Percentiles rank a stretch among this genome's conserved stretches.
phyloP scores from a whole-genome alignment of 768 basidiomycete genomes.

The Lyophyllum semitale region DNA sequence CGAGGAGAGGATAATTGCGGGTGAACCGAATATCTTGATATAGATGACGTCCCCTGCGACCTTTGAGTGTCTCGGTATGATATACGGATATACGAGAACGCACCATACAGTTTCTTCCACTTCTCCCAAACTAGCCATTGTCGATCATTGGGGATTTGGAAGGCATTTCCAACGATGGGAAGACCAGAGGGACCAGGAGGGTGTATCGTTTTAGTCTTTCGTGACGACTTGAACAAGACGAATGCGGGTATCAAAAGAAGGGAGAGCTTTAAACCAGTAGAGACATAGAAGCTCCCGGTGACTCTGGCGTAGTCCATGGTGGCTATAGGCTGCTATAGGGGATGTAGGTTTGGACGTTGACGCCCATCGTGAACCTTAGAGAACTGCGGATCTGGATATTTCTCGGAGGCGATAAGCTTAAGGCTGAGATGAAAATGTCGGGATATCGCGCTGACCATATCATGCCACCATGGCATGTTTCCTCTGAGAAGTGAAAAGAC shows the following conservation, averaged over 20 bases:
- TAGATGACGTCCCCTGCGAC: constrained; percentile 25
- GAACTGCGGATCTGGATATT: neutral
- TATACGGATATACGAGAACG: neutral
- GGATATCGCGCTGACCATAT: no score
- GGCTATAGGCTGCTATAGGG: no score
- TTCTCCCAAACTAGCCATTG: constrained; percentile 8
- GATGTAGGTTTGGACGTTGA: no score
- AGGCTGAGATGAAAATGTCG: neutral
- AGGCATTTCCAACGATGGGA: neutral
- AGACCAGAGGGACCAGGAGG: neutral
- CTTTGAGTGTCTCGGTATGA: neutral
- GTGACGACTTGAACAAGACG: neutral
- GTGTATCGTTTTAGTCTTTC: neutral
- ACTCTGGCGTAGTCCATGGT: neutral
- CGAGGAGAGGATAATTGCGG: constrained; percentile 26
- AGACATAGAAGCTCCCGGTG: neutral
- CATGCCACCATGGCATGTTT: no score
- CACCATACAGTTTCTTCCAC: constrained; percentile 3
- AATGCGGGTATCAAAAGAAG: neutral
- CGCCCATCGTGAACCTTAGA: no score
- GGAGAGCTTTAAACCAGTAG: neutral
- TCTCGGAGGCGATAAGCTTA: neutral
- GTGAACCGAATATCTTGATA: constrained; percentile 25
- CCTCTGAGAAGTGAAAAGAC: no score
- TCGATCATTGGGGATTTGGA: constrained; percentile 1